Evolutionary conservation across 192 early-diverging fungal species (phyloP).

Genomic region (Coemansia aciculifera): DNA sequence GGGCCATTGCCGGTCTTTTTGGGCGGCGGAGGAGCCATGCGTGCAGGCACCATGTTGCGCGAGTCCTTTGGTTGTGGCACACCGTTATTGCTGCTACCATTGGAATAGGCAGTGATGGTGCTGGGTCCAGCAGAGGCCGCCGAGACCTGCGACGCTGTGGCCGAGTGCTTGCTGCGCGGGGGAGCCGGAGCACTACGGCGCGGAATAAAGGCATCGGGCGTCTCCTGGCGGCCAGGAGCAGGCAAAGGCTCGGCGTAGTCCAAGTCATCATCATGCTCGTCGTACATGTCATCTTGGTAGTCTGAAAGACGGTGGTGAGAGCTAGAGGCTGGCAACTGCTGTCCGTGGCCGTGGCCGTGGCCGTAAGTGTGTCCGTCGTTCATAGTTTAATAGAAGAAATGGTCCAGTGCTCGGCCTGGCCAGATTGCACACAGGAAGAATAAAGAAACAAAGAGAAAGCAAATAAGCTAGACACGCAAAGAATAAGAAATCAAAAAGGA

Average conservation of each 20-base stretch:
- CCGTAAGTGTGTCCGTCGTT: constrained; percentile 34
- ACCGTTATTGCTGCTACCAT: constrained; percentile 13
- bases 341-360: constrained; percentile 22
- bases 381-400: constrained; percentile 34
- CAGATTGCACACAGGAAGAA: constrained; percentile 14
- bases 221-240: constrained; percentile 16
- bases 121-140: constrained; percentile 21
- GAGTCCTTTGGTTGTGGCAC: constrained; percentile 7
- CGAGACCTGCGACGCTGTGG: constrained; percentile 18
- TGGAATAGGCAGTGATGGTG: constrained; percentile 27
- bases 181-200: constrained; percentile 54
- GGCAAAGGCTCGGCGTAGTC: constrained; percentile 25
- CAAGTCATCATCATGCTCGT: constrained; percentile 38
- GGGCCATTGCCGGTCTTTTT: constrained; percentile 50
- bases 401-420: constrained; percentile 5
- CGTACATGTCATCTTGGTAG: constrained; percentile 41
- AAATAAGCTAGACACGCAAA: constrained; percentile 9
- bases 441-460: constrained; percentile 16
- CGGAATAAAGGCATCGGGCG: constrained; percentile 49
- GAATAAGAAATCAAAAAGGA: constrained; percentile 9
- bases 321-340: constrained; percentile 10
- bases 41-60: constrained; percentile 31
- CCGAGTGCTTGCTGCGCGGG: constrained; percentile 36
- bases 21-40: constrained; percentile 49
- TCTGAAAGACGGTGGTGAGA: constrained; percentile 20